These are phyloP conservation scores for Leccinum griseonigrum DNA, from an alignment of 1,284 basidiomycete genomes.

Conservation along the genomic window DNA sequence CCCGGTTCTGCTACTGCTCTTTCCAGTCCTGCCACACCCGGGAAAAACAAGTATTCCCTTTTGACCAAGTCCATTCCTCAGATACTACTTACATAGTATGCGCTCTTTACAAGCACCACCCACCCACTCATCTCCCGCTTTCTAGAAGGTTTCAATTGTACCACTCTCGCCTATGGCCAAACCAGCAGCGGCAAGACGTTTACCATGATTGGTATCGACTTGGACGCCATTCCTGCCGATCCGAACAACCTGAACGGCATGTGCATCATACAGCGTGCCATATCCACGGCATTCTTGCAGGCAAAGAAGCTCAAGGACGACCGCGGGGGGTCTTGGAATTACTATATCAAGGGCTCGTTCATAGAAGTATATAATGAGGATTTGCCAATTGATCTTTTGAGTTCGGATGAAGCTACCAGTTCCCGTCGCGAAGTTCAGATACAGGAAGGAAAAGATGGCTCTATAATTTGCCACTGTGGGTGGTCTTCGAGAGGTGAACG, in stretches of 20 bases:
- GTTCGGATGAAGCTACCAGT: conserved; percentile 61
- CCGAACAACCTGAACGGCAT: conserved; percentile 60
- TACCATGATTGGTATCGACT: conserved; percentile 91
- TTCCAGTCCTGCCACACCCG: conserved; percentile 35
- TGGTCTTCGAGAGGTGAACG: conserved; percentile 88
- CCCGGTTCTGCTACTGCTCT: conserved; percentile 45
- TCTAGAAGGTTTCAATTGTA: conserved; percentile 95
- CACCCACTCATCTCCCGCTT: conserved; percentile 88
- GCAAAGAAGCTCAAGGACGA: conserved; percentile 77
- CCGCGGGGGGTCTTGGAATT: conserved; percentile 70
- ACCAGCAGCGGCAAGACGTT: conserved; percentile 97
- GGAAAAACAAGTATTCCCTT: conserved; percentile 88
- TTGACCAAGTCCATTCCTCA: conserved; percentile 91
- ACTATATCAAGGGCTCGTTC: conserved; percentile 80
- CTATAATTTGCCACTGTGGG: conserved; percentile 84
- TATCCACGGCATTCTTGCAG: conserved; percentile 82
- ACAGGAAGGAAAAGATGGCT: conserved; percentile 93
- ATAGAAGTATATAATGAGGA: conserved; percentile 99
- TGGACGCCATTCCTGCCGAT: conserved; percentile 77
- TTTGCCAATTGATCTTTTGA: conserved; percentile 80
- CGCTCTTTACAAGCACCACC: conserved; percentile 82
- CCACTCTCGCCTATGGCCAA: conserved; percentile 96
- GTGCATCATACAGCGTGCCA: conserved; percentile 95
- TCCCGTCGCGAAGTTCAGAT: conserved; percentile 87
- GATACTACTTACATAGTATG: conserved; percentile 71